Evolutionary conservation across 2,329 filamentous ascomycete species (phyloP).

Genomic region (Exophiala sp.): DNA sequence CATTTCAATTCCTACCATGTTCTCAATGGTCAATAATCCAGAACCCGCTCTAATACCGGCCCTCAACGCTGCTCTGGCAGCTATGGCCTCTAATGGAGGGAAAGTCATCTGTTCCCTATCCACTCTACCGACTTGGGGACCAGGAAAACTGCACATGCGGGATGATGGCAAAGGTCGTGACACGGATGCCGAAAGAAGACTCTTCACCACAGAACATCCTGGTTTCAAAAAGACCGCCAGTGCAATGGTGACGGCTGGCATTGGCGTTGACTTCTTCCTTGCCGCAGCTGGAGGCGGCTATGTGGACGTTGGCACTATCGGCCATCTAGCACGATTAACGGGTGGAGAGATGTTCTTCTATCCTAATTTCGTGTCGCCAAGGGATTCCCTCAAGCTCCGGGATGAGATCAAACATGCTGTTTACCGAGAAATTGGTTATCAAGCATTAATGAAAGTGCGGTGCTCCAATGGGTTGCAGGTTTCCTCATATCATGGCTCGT

Average conservation of each 20-base stretch:
- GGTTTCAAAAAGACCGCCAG: conserved; percentile 81
- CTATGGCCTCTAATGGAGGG: conserved; percentile 80
- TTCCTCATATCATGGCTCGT: conserved; percentile 91
- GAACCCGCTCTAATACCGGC: conserved; percentile 84
- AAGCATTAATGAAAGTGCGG: conserved; percentile 95
- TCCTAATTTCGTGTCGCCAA: conserved; percentile 86
- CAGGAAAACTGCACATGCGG: conserved; percentile 76
- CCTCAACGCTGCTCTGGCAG: conserved; percentile 77
- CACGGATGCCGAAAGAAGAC: conserved; percentile 85
- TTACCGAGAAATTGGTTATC: conserved; percentile 86
- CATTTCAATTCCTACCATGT: conserved; percentile 76
- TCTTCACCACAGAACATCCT: conserved; percentile 85
- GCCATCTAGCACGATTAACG: conserved; percentile 81
- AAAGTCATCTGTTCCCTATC: conserved; percentile 87
- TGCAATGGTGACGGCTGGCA: conserved; percentile 80
- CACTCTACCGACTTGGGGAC: conserved; percentile 87
- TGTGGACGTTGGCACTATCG: conserved; percentile 87
- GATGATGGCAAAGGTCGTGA: conserved; percentile 84
- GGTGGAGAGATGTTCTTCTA: conserved; percentile 96
- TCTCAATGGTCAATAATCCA: conserved; percentile 81
- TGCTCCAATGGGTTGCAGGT: conserved; percentile 96
- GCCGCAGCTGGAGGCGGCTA: conserved; percentile 87
- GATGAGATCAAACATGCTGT: conserved; percentile 83
- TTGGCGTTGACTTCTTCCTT: conserved; percentile 92
- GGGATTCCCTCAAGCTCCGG: conserved; percentile 79